Evolutionary conservation across 2,329 filamentous ascomycete species (phyloP).

Genomic region (Aureobasidium lini): DNA sequence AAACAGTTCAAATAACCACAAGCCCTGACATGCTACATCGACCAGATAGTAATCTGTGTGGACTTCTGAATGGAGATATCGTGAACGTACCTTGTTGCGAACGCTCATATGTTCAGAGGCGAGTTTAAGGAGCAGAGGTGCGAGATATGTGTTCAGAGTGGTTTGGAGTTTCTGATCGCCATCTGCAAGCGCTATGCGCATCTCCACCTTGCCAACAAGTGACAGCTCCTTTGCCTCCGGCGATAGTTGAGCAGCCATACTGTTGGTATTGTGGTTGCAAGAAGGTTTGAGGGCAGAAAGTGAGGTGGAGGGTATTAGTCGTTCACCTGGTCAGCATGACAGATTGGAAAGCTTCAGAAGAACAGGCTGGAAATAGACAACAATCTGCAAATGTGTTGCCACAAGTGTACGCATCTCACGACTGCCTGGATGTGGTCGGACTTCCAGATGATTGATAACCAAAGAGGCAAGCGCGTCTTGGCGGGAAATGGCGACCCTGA

Average conservation of each 20-base stretch:
- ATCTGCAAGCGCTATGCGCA: constrained; percentile 74
- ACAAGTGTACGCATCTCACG: constrained; percentile 8
- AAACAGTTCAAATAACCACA: background rate
- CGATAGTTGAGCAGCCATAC: constrained; percentile 17
- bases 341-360: background rate
- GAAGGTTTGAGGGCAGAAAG: background rate
- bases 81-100: constrained; percentile 58
- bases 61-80: background rate
- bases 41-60: too few species aligned
- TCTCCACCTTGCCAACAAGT: constrained; percentile 77
- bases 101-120: constrained; percentile 73
- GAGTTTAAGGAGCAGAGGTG: constrained; percentile 78
- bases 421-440: constrained; percentile 12
- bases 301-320: background rate
- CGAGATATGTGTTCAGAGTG: constrained; percentile 69
- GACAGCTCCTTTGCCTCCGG: constrained; percentile 66
- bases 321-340: background rate
- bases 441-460: constrained; percentile 1
- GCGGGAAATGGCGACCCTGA: constrained; percentile 1
- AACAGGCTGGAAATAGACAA: background rate
- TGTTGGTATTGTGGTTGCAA: constrained; percentile 26
- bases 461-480: constrained; percentile 12
- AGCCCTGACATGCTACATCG: too few species aligned
- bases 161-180: constrained; percentile 76
- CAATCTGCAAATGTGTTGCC: constrained; percentile 8